These are phyloP conservation scores for Agaricus bisporus DNA, from an alignment of 768 basidiomycete species.

Conservation along the genomic window DNA sequence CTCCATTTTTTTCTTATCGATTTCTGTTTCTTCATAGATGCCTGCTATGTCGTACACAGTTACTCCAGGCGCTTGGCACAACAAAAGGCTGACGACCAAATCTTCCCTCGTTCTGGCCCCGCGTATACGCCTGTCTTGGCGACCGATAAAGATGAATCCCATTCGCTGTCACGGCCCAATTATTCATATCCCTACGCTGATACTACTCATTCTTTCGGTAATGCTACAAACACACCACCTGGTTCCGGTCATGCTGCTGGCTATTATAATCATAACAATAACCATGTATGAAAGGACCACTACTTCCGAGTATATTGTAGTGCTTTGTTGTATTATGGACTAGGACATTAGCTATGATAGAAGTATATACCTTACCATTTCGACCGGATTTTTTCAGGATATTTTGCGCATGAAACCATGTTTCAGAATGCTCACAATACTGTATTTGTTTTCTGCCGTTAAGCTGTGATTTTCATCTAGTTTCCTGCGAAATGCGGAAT, in stretches of 20 bases:
- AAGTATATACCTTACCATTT: not conserved
- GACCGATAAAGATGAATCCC: conserved; percentile 19
- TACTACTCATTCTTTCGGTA: conserved; percentile 23
- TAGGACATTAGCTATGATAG: not conserved
- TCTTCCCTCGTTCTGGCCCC: conserved; percentile 16
- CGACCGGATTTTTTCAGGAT: too few species aligned
- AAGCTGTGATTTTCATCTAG: too few species aligned
- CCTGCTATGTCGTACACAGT: conserved; percentile 29
- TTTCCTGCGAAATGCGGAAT: not conserved
- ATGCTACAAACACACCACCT: not conserved
- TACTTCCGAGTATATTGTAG: not conserved
- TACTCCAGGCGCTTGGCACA: conserved; percentile 27
- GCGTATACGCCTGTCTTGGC: conserved; percentile 22
- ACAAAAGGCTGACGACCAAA: conserved; percentile 20
- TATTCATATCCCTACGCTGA: conserved; percentile 27
- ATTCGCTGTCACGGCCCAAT: conserved; percentile 21
- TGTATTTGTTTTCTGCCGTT: too few species aligned
- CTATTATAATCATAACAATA: conserved; percentile 4
- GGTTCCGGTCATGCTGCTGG: conserved; percentile 4
- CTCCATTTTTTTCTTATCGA: conserved; percentile 4
- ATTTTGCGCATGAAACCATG: too few species aligned
- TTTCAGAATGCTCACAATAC: too few species aligned
- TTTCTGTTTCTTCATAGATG: conserved; percentile 21
- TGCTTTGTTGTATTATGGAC: conserved; percentile 1
- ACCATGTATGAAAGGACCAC: not conserved